Evolutionary conservation across 805 yeast genomes (phyloP), one percentile per base, ranked within the genome.

Genomic region (Barnettozyma populi): DNA sequence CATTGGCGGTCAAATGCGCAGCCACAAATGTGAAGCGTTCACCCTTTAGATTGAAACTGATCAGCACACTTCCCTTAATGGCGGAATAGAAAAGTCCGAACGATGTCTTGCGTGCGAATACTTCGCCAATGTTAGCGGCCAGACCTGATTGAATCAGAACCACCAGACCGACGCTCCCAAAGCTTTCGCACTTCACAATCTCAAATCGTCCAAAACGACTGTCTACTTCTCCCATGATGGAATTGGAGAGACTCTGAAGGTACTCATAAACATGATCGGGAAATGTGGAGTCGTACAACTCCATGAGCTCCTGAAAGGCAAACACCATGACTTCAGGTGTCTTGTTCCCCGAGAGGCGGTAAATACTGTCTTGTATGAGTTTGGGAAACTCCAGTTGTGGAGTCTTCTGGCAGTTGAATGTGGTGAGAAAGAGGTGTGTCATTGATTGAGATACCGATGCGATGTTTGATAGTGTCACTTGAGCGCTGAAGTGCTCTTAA

Each of bases 1-100:
- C 96, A 55, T 79, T 77, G 0, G 98, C 97, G 29, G 81, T 75
- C 43, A 90, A 65, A 68, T 90, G 98, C 4, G 83, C 77, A 36
- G 73, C 68, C 3, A 84, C 81, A 67, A 89, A 79, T 0, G 94
- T 82, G 49, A 80, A 68, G 13, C 51, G 44, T 6, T 55, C 52
- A 2, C 52, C 53, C 4, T 45, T 44, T 1, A 56, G 70, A 1
- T 52, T 52, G n/a, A 86, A 56, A 38, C 90, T 67, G 1, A 84
- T 43, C 0, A 84, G 87, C 1, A 77, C 81, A 0, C 81, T 90
- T 0, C 96, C 96, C 62, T 90, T 90, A 57, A 86, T 61, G 46
- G 82, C 78, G 1, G 92, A 79, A 49, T 72, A 69, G 7, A 74
- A 70, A 36, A 46, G 69, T 60, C 97, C 96, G 51, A 81, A 70